Percentiles rank a stretch among this genome's conserved stretches.
These are phyloP conservation scores for Caloboletus inedulis DNA, from an alignment of 1,284 basidiomycete species.

Conservation along the genomic window DNA sequence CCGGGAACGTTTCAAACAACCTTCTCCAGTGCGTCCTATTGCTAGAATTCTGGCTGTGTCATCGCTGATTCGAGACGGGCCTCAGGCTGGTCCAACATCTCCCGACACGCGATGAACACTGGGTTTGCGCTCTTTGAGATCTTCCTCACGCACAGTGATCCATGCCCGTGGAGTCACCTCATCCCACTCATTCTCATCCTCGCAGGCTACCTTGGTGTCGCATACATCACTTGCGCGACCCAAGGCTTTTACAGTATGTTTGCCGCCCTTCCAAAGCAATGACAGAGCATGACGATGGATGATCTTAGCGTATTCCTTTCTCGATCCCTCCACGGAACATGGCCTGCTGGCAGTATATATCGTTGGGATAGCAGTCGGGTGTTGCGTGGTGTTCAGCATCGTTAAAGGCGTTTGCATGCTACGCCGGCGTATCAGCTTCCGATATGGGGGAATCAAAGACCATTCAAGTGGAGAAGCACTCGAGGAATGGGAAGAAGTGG, in stretches of 20 bases:
- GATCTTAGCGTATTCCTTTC: slow-evolving; percentile 44
- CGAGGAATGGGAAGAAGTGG: slow-evolving; percentile 29
- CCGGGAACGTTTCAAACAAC: slow-evolving; percentile 40
- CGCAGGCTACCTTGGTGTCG: slow-evolving; percentile 58
- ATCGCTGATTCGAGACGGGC: not conserved
- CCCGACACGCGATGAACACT: slow-evolving; percentile 61
- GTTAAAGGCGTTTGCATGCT: slow-evolving; percentile 37
- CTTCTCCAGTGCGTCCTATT: slow-evolving; percentile 36
- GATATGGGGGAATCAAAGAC: slow-evolving; percentile 10
- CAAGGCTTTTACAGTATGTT: slow-evolving; percentile 63
- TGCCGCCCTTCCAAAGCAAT: not conserved
- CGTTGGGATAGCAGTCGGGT: slow-evolving; percentile 48
- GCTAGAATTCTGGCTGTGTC: not conserved
- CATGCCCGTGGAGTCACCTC: slow-evolving; percentile 53
- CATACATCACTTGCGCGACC: slow-evolving; percentile 58
- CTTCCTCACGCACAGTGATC: slow-evolving; percentile 48
- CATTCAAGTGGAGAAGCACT: slow-evolving; percentile 11
- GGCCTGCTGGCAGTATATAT: slow-evolving; percentile 48
- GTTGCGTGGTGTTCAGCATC: slow-evolving; percentile 45
- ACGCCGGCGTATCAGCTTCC: slow-evolving; percentile 26
- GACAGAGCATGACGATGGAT: slow-evolving; percentile 1
- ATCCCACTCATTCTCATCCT: slow-evolving; percentile 48
- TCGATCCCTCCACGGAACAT: slow-evolving; percentile 38
- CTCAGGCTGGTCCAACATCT: slow-evolving; percentile 57
- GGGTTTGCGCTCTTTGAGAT: slow-evolving; percentile 59